Conservation (phyloP, 768 basidiomycete species). For the Infundibulicybe gibba region DNA sequence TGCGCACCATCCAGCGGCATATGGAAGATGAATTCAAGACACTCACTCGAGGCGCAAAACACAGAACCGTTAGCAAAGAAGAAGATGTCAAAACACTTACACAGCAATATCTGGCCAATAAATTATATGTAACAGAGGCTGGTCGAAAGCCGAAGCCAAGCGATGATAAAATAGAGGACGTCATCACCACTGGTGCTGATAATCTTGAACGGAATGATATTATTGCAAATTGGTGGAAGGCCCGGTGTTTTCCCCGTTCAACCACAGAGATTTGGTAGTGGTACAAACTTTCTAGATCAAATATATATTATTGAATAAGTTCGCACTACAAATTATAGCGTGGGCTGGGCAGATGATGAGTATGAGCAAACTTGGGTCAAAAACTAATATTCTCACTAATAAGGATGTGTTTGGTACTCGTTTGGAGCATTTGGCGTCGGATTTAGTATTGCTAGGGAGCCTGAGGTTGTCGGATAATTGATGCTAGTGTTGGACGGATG, state of each 20-base stretch:
- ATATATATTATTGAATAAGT: too few relatives aligned
- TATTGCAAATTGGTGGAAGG: constrained; percentile 7
- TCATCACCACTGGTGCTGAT: constrained; percentile 1
- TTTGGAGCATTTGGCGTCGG: too few relatives aligned
- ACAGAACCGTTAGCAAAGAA: constrained; percentile 10
- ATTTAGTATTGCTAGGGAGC: too few relatives aligned
- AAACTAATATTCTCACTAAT: too few relatives aligned
- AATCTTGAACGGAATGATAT: constrained; percentile 5
- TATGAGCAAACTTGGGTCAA: too few relatives aligned
- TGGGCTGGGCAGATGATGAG: too few relatives aligned
- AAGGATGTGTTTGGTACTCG: too few relatives aligned
- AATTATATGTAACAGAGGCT: background rate
- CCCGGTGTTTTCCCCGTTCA: constrained; percentile 1
- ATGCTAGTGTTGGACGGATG: too few relatives aligned
- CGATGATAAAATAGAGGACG: background rate
- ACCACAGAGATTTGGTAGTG: constrained; percentile 7
- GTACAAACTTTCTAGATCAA: too few relatives aligned
- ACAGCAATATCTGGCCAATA: background rate
- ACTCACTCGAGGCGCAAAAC: constrained; percentile 3
- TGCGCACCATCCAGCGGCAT: constrained; percentile 11
- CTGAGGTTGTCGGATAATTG: too few relatives aligned
- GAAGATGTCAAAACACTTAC: constrained; percentile 7
- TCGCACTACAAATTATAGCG: too few relatives aligned
- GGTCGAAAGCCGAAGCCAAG: background rate
- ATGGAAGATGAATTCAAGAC: constrained; percentile 13